Conservation (phyloP, 352 stramenopile species). For the Globisporangium nunn region DNA sequence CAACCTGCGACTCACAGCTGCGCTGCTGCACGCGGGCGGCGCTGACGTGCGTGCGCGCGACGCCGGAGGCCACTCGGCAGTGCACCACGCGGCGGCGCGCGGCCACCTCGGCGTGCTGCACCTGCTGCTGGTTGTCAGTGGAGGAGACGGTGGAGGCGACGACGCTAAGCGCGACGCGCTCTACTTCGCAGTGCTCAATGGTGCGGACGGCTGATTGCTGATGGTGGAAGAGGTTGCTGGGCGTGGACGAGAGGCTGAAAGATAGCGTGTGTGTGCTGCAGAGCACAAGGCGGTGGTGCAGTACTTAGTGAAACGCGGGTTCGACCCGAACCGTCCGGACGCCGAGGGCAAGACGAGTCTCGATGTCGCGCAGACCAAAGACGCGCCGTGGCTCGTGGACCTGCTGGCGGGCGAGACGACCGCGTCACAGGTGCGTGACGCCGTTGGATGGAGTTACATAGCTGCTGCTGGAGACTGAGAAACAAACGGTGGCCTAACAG, state of each 20-base stretch:
- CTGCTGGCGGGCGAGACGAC: conserved; percentile 30
- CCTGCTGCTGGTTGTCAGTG: background rate
- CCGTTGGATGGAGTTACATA: background rate
- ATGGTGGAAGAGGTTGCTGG: too few relatives aligned
- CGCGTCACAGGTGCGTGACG: conserved; percentile 16
- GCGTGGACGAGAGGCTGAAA: too few relatives aligned
- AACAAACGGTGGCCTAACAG: background rate
- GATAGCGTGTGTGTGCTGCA: conserved; percentile 2
- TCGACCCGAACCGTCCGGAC: conserved; percentile 41
- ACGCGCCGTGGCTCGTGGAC: conserved; percentile 40
- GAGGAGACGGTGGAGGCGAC: too few relatives aligned
- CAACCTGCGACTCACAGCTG: too few relatives aligned
- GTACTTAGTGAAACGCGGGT: conserved; percentile 53
- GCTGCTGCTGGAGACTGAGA: too few relatives aligned
- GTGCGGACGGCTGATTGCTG: too few relatives aligned
- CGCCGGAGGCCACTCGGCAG: too few relatives aligned
- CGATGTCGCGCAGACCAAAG: conserved; percentile 28
- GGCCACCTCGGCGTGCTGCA: background rate
- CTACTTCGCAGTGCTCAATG: too few relatives aligned
- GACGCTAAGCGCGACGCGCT: too few relatives aligned
- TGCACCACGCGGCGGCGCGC: background rate
- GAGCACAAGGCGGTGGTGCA: conserved; percentile 64
- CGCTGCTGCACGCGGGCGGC: too few relatives aligned
- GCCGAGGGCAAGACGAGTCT: conserved; percentile 35
- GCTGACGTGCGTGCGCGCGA: too few relatives aligned